A percentile compares a stretch with the other conserved stretches of the same genome.
Evolutionary conservation across 129 eudicot species (phyloP).

Genomic region (Daucus carota): DH1_v3.0 NC_030381.2:3402501-3403000

Average conservation of each 20-base stretch:
- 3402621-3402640: slow-evolving; percentile 84
- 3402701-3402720: slow-evolving; percentile 38
- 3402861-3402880: slow-evolving; percentile 65
- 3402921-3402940: slow-evolving; percentile 46
- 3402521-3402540: slow-evolving; percentile 90
- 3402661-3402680: slow-evolving; percentile 97
- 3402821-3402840: slow-evolving; percentile 19
- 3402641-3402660: slow-evolving; percentile 94
- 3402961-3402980: slow-evolving; percentile 24
- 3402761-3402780: slow-evolving; percentile 7
- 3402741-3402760: slow-evolving; percentile 37
- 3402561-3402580: slow-evolving; percentile 90
- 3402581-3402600: slow-evolving; percentile 91
- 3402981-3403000: slow-evolving; percentile 30
- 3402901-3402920: slow-evolving; percentile 87
- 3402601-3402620: slow-evolving; percentile 84
- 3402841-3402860: slow-evolving; percentile 25
- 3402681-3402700: slow-evolving; percentile 78
- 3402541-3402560: slow-evolving; percentile 65
- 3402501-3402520: slow-evolving; percentile 76
- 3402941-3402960: slow-evolving; percentile 22
- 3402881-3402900: slow-evolving; percentile 77
- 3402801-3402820: slow-evolving; percentile 36
- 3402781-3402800: slow-evolving; percentile 18
- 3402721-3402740: not conserved